These are phyloP conservation scores for Spiromastix sp. DNA, from an alignment of 2,329 filamentous ascomycete genomes.

Conservation along the genomic window DNA sequence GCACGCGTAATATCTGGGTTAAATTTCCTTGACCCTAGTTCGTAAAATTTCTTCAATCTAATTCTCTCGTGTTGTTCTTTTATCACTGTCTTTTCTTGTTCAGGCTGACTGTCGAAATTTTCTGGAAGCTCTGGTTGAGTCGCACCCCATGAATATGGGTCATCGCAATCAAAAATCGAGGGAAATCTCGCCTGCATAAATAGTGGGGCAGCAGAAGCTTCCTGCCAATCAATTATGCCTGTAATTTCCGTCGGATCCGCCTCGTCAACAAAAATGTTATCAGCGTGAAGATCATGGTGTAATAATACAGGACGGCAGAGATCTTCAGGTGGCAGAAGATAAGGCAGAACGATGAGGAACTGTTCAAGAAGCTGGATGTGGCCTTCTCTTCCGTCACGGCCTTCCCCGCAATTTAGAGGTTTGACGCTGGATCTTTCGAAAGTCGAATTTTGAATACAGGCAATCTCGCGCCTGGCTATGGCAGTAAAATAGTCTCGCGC, in stretches of 20 bases:
- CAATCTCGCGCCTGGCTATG: conserved; percentile 13
- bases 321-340: conserved; percentile 12
- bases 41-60: conserved; percentile 16
- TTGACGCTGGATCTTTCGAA: conserved; percentile 1
- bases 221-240: conserved; percentile 20
- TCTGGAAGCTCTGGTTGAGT: conserved; percentile 17
- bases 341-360: conserved; percentile 12
- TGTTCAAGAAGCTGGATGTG: conserved; percentile 15
- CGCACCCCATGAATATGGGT: conserved; percentile 17
- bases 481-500: conserved; percentile 13
- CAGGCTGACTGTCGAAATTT: conserved; percentile 14
- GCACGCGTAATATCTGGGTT: conserved; percentile 14
- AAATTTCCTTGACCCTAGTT: conserved; percentile 16
- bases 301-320: conserved; percentile 8
- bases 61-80: conserved; percentile 7
- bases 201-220: conserved; percentile 15
- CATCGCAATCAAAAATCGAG: conserved; percentile 15
- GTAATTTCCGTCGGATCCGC: conserved; percentile 17
- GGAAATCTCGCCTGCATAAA: conserved; percentile 19
- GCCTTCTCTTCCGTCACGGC: conserved; percentile 2
- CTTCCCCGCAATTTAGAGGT: neutral
- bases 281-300: conserved; percentile 18
- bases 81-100: conserved; percentile 10
- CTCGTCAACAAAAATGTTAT: conserved; percentile 25
- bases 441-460: conserved; percentile 7